A percentile compares a stretch with the other conserved stretches of the same genome.
phyloP scores from a whole-genome alignment of 2,329 filamentous ascomycete genomes.

The Xylaria sp. region DNA sequence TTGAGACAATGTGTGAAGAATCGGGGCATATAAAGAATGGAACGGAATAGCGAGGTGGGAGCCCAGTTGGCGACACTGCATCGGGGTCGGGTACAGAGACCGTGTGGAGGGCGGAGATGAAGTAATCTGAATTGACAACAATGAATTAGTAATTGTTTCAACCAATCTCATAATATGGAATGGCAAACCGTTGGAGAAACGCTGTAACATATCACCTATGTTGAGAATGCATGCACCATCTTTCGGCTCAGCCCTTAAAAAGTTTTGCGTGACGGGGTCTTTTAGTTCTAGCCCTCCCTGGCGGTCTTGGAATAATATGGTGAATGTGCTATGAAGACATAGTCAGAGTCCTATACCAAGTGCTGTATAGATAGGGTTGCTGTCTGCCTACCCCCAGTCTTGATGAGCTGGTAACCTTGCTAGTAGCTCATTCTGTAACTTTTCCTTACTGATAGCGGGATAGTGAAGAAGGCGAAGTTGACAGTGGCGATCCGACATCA shows the following conservation, averaged over 20 bases:
- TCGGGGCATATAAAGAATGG: conserved; percentile 44
- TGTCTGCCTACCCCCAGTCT: conserved; percentile 58
- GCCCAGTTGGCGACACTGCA: conserved; percentile 30
- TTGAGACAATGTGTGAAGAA: conserved; percentile 41
- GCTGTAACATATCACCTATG: conserved; percentile 45
- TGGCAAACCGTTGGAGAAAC: conserved; percentile 43
- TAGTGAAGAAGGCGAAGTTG: conserved; percentile 43
- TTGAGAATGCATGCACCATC: conserved; percentile 44
- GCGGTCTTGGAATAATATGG: conserved; percentile 65
- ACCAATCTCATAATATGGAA: not conserved
- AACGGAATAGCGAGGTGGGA: conserved; percentile 45
- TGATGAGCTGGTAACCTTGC: conserved; percentile 60
- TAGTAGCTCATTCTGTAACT: conserved; percentile 38
- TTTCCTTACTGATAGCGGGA: conserved; percentile 39
- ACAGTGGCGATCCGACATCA: conserved; percentile 37
- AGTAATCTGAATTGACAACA: conserved; percentile 38
- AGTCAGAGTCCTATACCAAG: conserved; percentile 4
- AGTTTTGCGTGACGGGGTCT: conserved; percentile 48
- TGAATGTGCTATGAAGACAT: conserved; percentile 53
- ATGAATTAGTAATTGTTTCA: not conserved
- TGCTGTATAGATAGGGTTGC: conserved; percentile 13
- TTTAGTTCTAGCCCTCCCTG: conserved; percentile 63
- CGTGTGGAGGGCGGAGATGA: conserved; percentile 43
- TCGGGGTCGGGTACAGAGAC: conserved; percentile 41
- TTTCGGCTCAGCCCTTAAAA: conserved; percentile 38